These are phyloP conservation scores for Hypsizygus ulmarius DNA, from an alignment of 1,284 basidiomycete genomes.

Conservation along the genomic window DNA sequence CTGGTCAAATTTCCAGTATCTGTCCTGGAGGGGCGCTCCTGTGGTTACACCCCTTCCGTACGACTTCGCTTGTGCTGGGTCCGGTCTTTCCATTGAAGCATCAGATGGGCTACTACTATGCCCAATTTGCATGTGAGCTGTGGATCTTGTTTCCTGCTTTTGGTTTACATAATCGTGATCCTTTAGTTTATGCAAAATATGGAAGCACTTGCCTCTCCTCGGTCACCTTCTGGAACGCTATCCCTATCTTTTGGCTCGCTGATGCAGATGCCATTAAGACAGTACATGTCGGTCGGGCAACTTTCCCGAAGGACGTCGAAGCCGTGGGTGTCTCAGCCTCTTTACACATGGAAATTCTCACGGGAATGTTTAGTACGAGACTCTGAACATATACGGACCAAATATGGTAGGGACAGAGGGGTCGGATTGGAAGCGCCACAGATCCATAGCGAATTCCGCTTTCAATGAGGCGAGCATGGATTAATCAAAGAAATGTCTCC, in stretches of 20 bases:
- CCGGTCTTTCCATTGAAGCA: constrained; percentile 32
- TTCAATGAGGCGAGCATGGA: constrained; percentile 36
- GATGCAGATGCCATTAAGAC: constrained; percentile 40
- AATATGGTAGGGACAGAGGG: constrained; percentile 43
- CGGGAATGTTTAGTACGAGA: constrained; percentile 28
- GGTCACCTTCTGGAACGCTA: constrained; percentile 26
- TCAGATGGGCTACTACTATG: constrained; percentile 31
- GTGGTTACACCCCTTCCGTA: constrained; percentile 34
- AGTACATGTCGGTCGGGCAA: constrained; percentile 28
- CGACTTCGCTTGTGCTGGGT: constrained; percentile 23
- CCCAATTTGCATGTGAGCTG: constrained; percentile 32
- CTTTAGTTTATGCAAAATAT: constrained; percentile 34
- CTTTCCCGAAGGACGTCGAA: constrained; percentile 36
- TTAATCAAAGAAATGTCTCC: neutral
- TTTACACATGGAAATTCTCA: neutral
- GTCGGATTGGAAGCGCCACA: constrained; percentile 42
- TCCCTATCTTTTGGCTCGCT: constrained; percentile 36
- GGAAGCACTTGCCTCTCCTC: constrained; percentile 38
- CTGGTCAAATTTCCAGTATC: constrained; percentile 10
- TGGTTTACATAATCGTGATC: neutral
- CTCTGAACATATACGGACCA: constrained; percentile 35
- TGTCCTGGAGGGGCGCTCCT: constrained; percentile 23
- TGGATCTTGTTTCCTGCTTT: neutral
- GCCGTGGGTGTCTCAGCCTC: constrained; percentile 24
- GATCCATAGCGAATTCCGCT: constrained; percentile 38